phyloP scores from a whole-genome alignment of 129 eudicot genomes.

The Flaveria bidentis region DNA sequence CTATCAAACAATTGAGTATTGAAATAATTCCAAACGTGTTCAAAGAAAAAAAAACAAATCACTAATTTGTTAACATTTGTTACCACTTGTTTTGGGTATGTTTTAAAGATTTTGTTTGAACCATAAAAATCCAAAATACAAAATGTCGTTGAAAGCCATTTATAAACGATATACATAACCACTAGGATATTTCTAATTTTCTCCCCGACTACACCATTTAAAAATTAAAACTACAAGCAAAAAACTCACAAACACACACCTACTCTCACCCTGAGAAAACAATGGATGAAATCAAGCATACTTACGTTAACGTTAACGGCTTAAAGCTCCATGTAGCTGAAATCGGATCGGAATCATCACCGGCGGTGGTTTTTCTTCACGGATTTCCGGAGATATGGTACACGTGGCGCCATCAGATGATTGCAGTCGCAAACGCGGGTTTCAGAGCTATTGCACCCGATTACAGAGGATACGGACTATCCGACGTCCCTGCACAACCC shows the following conservation, averaged over 20 bases:
- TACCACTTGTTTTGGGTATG: no score
- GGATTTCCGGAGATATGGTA: slow-evolving; percentile 45
- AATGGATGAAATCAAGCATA: slow-evolving; percentile 33
- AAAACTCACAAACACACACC: neutral
- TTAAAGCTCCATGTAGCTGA: slow-evolving; percentile 40
- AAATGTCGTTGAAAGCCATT: no score
- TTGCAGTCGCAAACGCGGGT: slow-evolving; percentile 34
- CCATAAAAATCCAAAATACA: no score
- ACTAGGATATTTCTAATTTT: neutral
- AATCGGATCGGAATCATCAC: slow-evolving; percentile 22
- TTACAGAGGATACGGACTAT: slow-evolving; percentile 42
- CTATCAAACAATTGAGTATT: no score
- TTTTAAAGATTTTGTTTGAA: no score
- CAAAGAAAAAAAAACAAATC: no score
- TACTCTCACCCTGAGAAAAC: neutral
- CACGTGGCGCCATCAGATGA: slow-evolving; percentile 42
- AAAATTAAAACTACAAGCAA: neutral
- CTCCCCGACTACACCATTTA: neutral
- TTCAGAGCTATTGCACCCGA: slow-evolving; percentile 37
- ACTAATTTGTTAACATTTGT: neutral
- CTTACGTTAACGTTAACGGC: slow-evolving; percentile 23
- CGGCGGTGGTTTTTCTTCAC: slow-evolving; percentile 30
- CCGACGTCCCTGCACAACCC: slow-evolving; percentile 39
- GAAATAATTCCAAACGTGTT: no score
- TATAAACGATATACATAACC: no score